Evolutionary conservation across 1,284 basidiomycete genomes (phyloP).

Genomic region (Austropuccinia psidii): DNA sequence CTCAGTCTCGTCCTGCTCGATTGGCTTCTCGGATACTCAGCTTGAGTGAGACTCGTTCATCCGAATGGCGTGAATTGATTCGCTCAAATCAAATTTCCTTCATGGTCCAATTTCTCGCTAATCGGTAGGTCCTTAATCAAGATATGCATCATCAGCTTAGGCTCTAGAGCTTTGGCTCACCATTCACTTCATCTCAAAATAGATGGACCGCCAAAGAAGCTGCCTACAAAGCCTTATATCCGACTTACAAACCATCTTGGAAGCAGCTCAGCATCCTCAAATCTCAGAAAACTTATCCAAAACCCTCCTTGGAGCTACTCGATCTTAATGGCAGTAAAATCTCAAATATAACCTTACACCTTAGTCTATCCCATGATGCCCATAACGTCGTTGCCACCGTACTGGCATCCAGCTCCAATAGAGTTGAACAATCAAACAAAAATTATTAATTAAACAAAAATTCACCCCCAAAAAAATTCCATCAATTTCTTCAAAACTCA

Average conservation of each 20-base stretch:
- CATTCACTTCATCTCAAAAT: not conserved
- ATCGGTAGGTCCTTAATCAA: not conserved
- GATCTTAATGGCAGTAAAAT: not conserved
- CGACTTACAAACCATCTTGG: slow-evolving; percentile 38
- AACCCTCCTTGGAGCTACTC: not conserved
- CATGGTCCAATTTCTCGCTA: not conserved
- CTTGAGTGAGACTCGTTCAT: not conserved
- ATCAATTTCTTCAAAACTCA: no score
- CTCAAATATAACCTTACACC: slow-evolving; percentile 31
- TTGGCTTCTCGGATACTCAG: slow-evolving; percentile 6
- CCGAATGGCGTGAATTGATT: not conserved
- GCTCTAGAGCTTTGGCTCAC: not conserved
- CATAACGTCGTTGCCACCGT: slow-evolving; percentile 40
- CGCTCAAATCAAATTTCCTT: not conserved
- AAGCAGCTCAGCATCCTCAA: slow-evolving; percentile 40
- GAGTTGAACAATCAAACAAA: not conserved
- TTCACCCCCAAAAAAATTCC: no score
- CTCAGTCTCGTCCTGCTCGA: not conserved
- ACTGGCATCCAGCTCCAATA: slow-evolving; percentile 36
- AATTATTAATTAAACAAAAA: not conserved
- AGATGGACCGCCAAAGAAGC: slow-evolving; percentile 47
- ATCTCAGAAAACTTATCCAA: not conserved
- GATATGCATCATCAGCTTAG: not conserved
- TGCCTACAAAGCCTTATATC: slow-evolving; percentile 45
- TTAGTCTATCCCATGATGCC: slow-evolving; percentile 41